Evolutionary conservation across 2,329 filamentous ascomycete genomes (phyloP), one percentile per base, ranked within the genome.

Genomic region (Thermomyces lanuginosus): DNA sequence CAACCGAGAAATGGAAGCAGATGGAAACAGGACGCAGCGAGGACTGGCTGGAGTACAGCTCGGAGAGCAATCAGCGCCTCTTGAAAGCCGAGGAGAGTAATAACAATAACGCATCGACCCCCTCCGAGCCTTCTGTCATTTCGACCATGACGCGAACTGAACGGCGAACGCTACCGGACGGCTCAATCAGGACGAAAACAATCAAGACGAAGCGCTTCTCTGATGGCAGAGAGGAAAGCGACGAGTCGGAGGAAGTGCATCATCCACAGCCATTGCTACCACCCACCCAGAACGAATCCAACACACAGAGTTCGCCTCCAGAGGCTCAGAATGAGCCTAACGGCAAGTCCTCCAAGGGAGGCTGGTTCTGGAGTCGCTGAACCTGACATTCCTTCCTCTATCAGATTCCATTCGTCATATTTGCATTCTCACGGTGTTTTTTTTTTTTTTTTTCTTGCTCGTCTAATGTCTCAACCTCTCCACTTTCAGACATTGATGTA

Each of bases 221-320:
- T 1, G 68, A 74, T 48, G 70, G 70, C 0, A 55, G 60, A 3
- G 69, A 73, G 40, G 68, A 73, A 42, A 66, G 49, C 17, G 60
- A 63, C 6, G 65, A 71, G 37, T 66, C 62, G 5, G 49, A 63
- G 3, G 62, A 70, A 23, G 38, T 41, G 21, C 49, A 42, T 12
- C 38, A 43, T 14, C 41, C 37, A 6, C 36, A n/a, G n/a, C n/a
- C n/a, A n/a, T n/a, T n/a, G n/a, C n/a, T n/a, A n/a, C n/a, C n/a
- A 37, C 16, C 7, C 10, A 8, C 10, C 6, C 13, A 17, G 30
- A 19, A 27, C 16, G 6, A 27, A 18, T 6, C 4, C 13, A 13
- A 21, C n/a, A n/a, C 21, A n/a, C 23, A 29, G 6, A 16, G 4
- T 8, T 14, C 6, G 7, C 10, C 12, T 18, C 16, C 18, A 12